Conservation (phyloP, 2,329 filamentous ascomycete genomes). For the Sporothrix brasiliensis region DNA sequence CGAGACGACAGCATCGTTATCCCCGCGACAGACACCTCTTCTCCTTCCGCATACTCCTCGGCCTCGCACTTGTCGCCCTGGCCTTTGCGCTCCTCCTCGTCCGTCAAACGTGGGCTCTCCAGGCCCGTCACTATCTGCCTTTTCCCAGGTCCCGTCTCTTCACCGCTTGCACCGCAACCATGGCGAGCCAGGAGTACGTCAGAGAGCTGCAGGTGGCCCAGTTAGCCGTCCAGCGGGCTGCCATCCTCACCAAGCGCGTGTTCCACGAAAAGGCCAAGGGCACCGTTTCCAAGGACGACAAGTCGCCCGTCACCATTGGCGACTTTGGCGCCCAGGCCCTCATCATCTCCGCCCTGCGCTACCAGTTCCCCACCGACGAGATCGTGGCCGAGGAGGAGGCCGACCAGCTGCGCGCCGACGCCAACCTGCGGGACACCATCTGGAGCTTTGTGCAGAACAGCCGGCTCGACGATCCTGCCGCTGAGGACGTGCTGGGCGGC, state of each 20-base stretch:
- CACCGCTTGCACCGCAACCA: slow-evolving; percentile 41
- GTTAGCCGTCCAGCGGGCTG: slow-evolving; percentile 81
- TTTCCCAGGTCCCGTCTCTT: slow-evolving; percentile 24
- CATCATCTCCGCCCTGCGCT: slow-evolving; percentile 86
- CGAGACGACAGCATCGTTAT: slow-evolving; percentile 20
- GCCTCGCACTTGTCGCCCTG: slow-evolving; percentile 34
- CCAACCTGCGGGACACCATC: slow-evolving; percentile 70
- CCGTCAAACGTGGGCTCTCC: slow-evolving; percentile 32
- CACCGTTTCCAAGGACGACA: slow-evolving; percentile 91
- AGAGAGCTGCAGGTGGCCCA: slow-evolving; percentile 82
- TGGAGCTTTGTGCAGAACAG: slow-evolving; percentile 78
- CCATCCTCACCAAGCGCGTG: slow-evolving; percentile 57
- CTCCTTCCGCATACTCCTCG: background rate
- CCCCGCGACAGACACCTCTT: slow-evolving; percentile 1
- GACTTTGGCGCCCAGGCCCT: slow-evolving; percentile 97
- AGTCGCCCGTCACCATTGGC: slow-evolving; percentile 94
- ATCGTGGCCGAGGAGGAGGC: slow-evolving; percentile 97
- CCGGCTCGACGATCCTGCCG: slow-evolving; percentile 60
- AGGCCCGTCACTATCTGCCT: slow-evolving; percentile 32
- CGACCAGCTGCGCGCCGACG: slow-evolving; percentile 72
- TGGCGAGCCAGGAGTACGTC: slow-evolving; percentile 63
- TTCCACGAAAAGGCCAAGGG: slow-evolving; percentile 87
- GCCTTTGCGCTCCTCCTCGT: slow-evolving; percentile 37
- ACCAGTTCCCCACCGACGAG: slow-evolving; percentile 87
- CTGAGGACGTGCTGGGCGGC: slow-evolving; percentile 65